phyloP scores from a whole-genome alignment of 306 rosid species.

The Mimosa pudica region DNA sequence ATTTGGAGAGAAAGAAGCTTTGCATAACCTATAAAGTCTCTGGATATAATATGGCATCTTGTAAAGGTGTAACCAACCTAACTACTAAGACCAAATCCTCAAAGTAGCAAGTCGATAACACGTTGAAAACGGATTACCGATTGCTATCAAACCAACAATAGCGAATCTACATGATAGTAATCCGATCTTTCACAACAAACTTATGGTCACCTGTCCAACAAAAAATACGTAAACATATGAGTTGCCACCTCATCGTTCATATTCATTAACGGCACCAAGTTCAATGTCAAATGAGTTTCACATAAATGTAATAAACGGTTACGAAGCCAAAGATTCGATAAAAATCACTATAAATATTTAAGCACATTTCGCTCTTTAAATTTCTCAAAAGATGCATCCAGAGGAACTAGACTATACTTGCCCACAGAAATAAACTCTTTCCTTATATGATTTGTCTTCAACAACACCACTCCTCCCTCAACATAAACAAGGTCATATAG shows the following conservation, averaged over 20 bases:
- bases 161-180: conserved; percentile 55
- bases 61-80: conserved; percentile 73
- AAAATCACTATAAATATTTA: background rate
- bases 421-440: conserved; percentile 10
- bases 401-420: background rate
- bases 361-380: conserved; percentile 7
- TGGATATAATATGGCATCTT: conserved; percentile 91
- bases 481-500: background rate
- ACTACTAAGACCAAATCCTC: conserved; percentile 55
- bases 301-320: background rate
- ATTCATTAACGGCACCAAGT: conserved; percentile 18
- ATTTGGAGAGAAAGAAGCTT: conserved; percentile 59
- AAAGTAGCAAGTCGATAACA: conserved; percentile 62
- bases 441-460: background rate
- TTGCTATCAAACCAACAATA: conserved; percentile 51
- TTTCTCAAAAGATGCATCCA: conserved; percentile 7
- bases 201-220: conserved; percentile 47
- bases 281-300: conserved; percentile 9
- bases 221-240: conserved; percentile 23
- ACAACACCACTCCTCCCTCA: background rate
- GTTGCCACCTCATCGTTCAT: conserved; percentile 31
- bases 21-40: conserved; percentile 85
- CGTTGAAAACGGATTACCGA: conserved; percentile 44
- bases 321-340: background rate
- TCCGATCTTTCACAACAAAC: conserved; percentile 42